Conservation (phyloP, 2,329 filamentous ascomycete genomes). For the Chrysoporthe cubensis region DNA sequence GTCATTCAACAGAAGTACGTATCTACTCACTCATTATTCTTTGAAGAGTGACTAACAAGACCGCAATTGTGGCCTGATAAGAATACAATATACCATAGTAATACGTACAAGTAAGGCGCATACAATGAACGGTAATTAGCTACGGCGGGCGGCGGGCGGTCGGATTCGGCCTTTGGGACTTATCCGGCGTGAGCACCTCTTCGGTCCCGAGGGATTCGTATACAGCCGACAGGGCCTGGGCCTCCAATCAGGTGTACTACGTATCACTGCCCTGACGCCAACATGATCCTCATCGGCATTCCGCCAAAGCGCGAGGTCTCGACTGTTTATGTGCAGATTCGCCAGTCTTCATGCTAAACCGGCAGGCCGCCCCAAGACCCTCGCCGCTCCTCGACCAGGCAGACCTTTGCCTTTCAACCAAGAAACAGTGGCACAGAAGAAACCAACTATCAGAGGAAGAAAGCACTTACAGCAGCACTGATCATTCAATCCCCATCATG, state of each 20-base stretch:
- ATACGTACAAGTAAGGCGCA: too few species aligned
- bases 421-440: background rate
- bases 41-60: too few species aligned
- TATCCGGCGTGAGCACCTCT: background rate
- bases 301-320: background rate
- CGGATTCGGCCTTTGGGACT: background rate
- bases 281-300: background rate
- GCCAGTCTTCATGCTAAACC: background rate
- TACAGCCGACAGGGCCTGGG: background rate
- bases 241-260: background rate
- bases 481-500: constrained; percentile 6
- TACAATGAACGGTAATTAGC: too few species aligned
- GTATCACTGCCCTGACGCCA: background rate
- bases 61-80: too few species aligned
- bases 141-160: background rate
- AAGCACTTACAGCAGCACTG: background rate
- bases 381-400: background rate
- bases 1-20: too few species aligned
- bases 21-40: too few species aligned
- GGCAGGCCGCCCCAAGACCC: background rate
- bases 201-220: background rate
- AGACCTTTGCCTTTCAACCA: background rate
- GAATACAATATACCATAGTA: too few species aligned
- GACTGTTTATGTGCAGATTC: background rate
- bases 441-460: background rate